Evolutionary conservation across 2,329 filamentous ascomycete genomes (phyloP), one percentile per base, ranked within the genome.

Genomic region (Aspergillus versicolor): DNA sequence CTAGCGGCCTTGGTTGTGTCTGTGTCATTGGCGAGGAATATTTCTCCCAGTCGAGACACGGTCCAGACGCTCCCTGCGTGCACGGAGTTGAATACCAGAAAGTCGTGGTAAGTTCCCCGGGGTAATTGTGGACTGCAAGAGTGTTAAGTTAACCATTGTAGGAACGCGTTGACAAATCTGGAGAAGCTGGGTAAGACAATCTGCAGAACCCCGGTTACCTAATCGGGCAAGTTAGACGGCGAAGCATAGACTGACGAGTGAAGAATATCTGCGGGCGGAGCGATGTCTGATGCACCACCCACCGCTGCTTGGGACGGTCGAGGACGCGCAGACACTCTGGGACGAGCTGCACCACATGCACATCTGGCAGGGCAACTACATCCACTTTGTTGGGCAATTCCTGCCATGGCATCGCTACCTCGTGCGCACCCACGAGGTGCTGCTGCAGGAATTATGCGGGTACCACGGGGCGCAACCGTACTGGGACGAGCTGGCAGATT

Each of bases 321-420:
- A 42, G 11, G 53, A 41, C 13, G 53, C 53, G 19, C 27, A 44
- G 19, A 49, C 17, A 1, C 12, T 55, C 2, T 55, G 53, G 53
- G 53, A 55, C 30, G 53, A 55, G 11, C 45, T 55, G 37, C 53
- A 55, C 27, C n/a, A 32, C 7, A 21, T 30, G 8, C 53, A 55
- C 21, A 55, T 55, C 53, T 50, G 21, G 53, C 45, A 55, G 7
- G 53, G 53, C 19, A 50, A 50, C 19, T 55, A 55, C 21, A 21
- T 55, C 21, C 53, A 55, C 19, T 55, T 37, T 32, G 45, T 50
- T 3, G 53, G 53, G 9, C 53, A 55, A 17, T 55, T 55, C 24
- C 40, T 55, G 5, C 53, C 53, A 17, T 55, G 45, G 45, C 53
- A 55, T 50, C 53, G 53, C 13, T 55, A 55, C 30, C 53, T 55